These are phyloP conservation scores for Capsella rubella DNA, from an alignment of 441 rosid genomes.

Conservation along the genomic window DNA sequence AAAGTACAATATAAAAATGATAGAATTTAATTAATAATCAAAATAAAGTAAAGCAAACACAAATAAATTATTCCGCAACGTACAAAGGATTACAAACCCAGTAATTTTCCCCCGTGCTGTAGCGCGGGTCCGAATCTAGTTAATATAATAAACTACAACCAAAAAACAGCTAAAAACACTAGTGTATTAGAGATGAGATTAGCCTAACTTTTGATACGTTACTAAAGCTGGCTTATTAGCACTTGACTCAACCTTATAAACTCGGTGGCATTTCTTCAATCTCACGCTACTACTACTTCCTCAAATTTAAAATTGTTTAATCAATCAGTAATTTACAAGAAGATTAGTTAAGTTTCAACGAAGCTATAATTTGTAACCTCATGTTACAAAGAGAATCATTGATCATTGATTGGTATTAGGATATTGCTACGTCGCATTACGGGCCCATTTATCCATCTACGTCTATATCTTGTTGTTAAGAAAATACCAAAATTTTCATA, in stretches of 20 bases:
- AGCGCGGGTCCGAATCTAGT: too few relatives aligned
- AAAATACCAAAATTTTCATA: slow-evolving; percentile 3
- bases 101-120: too few relatives aligned
- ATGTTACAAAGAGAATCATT: neutral
- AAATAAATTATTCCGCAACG: too few relatives aligned
- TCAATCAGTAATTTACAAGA: slow-evolving; percentile 6
- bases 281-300: slow-evolving; percentile 22
- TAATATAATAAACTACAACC: too few relatives aligned
- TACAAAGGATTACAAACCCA: too few relatives aligned
- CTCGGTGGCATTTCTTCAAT: slow-evolving; percentile 37
- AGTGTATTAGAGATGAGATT: too few relatives aligned
- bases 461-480: neutral
- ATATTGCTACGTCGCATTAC: slow-evolving; percentile 10
- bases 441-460: slow-evolving; percentile 17
- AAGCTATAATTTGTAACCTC: slow-evolving; percentile 1
- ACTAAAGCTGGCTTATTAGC: neutral
- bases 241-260: neutral
- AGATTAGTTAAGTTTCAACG: neutral
- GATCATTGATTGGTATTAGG: neutral
- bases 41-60: too few relatives aligned
- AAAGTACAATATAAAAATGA: too few relatives aligned
- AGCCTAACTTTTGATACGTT: neutral
- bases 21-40: too few relatives aligned
- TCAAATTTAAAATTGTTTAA: neutral
- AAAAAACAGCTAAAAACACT: too few relatives aligned